Conservation (phyloP, 148 eudicot species). For the Beta vulgaris region DNA sequence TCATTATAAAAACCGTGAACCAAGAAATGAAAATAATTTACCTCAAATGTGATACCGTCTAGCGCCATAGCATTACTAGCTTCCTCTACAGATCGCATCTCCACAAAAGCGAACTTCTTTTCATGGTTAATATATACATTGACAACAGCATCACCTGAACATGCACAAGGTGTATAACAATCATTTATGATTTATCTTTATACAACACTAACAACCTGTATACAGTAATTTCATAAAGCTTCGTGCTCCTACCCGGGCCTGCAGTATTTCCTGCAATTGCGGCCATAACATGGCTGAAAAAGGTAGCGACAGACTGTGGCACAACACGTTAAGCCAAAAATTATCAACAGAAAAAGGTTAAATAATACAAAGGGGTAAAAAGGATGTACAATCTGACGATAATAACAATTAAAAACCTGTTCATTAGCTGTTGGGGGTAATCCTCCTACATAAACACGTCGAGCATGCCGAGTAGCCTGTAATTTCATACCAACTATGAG, state of each 20-base stretch:
- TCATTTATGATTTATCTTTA: too few species aligned
- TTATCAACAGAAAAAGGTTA: background rate
- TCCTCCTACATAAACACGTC: constrained; percentile 98
- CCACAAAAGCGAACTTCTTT: constrained; percentile 90
- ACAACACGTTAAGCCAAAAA: background rate
- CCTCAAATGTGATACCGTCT: constrained; percentile 74
- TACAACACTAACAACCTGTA: background rate
- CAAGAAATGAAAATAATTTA: constrained; percentile 16
- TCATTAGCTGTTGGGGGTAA: constrained; percentile 93
- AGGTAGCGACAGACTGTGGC: constrained; percentile 84
- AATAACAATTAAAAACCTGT: constrained; percentile 50
- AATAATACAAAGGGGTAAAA: background rate
- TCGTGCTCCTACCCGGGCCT: constrained; percentile 70
- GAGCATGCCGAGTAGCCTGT: constrained; percentile 99
- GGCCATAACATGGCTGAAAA: constrained; percentile 91
- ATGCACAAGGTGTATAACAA: constrained; percentile 1
- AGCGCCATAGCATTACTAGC: constrained; percentile 88
- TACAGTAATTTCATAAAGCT: background rate
- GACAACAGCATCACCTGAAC: constrained; percentile 84
- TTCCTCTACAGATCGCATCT: constrained; percentile 87
- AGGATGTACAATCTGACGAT: background rate
- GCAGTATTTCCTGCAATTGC: constrained; percentile 94
- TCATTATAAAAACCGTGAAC: background rate
- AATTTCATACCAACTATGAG: background rate
- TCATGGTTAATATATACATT: constrained; percentile 92